A percentile compares a stretch with the other conserved stretches of the same genome.
Conservation (phyloP, 2,329 filamentous ascomycete species). For the Ophiocordyceps camponoti-saundersi region DNA sequence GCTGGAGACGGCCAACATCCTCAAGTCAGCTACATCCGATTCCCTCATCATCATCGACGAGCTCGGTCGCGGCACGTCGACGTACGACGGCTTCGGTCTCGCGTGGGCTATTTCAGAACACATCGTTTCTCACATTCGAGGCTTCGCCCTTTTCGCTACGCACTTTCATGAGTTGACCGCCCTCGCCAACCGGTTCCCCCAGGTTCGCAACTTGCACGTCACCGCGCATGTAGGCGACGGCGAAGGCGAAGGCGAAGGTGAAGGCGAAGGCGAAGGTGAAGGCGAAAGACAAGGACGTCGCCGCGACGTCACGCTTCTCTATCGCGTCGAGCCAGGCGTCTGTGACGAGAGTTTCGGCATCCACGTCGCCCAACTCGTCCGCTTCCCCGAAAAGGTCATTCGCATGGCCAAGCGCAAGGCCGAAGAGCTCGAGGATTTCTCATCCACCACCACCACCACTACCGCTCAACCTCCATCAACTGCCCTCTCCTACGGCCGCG, state of each 20-base stretch:
- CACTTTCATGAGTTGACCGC: slow-evolving; percentile 97
- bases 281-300: slow-evolving; percentile 22
- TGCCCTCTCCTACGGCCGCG: slow-evolving; percentile 55
- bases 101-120: slow-evolving; percentile 98
- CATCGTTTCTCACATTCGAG: slow-evolving; percentile 87
- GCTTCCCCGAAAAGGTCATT: slow-evolving; percentile 92
- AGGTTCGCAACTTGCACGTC: slow-evolving; percentile 87
- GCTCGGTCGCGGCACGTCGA: slow-evolving; percentile 87
- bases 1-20: slow-evolving; percentile 95
- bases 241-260: slow-evolving; percentile 22
- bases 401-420: slow-evolving; percentile 99
- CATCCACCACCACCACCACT: slow-evolving; percentile 52
- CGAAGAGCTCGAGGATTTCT: slow-evolving; percentile 94
- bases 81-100: slow-evolving; percentile 96
- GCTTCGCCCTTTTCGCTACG: slow-evolving; percentile 88
- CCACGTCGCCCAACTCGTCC: slow-evolving; percentile 90
- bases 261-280: slow-evolving; percentile 33
- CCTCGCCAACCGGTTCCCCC: slow-evolving; percentile 67
- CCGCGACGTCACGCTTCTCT: slow-evolving; percentile 86
- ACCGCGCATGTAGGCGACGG: slow-evolving; percentile 72
- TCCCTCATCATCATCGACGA: slow-evolving; percentile 98
- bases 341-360: slow-evolving; percentile 98
- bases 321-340: slow-evolving; percentile 90
- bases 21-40: slow-evolving; percentile 89
- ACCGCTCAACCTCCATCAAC: slow-evolving; percentile 11